phyloP scores from a whole-genome alignment of 768 basidiomycete species.

The Mycena venus region DNA sequence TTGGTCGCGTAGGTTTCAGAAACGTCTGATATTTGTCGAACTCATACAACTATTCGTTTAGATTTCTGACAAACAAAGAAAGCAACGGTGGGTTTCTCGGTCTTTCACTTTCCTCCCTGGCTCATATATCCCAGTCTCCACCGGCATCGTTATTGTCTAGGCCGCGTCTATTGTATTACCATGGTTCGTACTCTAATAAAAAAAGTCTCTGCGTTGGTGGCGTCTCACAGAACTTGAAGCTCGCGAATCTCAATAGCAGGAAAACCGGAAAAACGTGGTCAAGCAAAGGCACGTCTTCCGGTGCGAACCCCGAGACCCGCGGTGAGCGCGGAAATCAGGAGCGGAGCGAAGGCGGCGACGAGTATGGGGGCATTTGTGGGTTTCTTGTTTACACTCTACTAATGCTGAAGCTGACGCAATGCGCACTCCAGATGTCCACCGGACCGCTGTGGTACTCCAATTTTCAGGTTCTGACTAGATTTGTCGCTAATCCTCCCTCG shows the following conservation, averaged over 20 bases:
- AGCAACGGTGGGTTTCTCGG: conserved; percentile 16
- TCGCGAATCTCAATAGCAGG: conserved; percentile 18
- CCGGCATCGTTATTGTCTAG: conserved; percentile 3
- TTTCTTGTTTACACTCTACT: conserved; percentile 4
- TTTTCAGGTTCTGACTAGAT: not conserved
- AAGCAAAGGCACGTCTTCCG: not conserved
- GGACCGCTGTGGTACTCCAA: too few relatives aligned
- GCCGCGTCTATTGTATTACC: conserved; percentile 15
- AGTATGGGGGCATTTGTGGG: conserved; percentile 5
- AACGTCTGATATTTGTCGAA: not conserved
- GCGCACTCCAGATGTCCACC: not conserved
- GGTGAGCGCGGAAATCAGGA: not conserved
- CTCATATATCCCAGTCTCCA: conserved; percentile 13
- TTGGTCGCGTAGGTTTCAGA: conserved; percentile 10
- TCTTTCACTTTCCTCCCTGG: too few relatives aligned
- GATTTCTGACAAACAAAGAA: conserved; percentile 16
- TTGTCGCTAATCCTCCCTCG: not conserved
- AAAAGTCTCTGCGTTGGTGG: not conserved
- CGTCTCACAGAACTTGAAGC: conserved; percentile 17
- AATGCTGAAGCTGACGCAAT: not conserved
- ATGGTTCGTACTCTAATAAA: conserved; percentile 14
- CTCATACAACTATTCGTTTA: conserved; percentile 11
- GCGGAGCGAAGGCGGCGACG: conserved; percentile 8
- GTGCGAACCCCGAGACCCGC: not conserved
- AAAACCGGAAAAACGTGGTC: not conserved